Evolutionary conservation across 2,329 filamentous ascomycete species (phyloP), one percentile per base, ranked within the genome.

Genomic region (Nakataea oryzae): DNA sequence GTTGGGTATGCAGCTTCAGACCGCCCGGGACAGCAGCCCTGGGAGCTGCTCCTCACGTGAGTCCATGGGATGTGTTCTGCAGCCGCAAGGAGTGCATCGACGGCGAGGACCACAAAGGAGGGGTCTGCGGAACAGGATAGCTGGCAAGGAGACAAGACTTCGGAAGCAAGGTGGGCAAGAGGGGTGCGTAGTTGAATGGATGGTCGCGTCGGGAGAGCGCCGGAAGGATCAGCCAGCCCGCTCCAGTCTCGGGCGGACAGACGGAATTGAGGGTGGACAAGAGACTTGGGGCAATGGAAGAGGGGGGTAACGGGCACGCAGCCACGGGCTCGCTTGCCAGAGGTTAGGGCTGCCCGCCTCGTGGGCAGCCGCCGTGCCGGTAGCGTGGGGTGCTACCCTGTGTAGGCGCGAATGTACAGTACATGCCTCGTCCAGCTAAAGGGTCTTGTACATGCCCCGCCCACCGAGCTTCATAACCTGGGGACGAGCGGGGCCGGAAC

Each of bases 251-350:
- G 41, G 41, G 41, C 41, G 41, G 41, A 14, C 59, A 66, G 26
- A 64, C 34, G 9, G 62, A 60, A n/a, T 62, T 24, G 57, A 60
- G 11, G 26, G 59, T 17, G 29, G 41, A 47, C 17, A 50, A 41
- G 41, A n/a, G 21, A 7, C 17, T 50, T 50, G 41, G 41, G 41
- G 41, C 24, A 50, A 50, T 50, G 41, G 41, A n/a, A 50, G 17
- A 50, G 24, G n/a, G n/a, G n/a, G n/a, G 41, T 50, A 50, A 17
- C 41, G 11, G 41, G 41, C 24, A 50, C 41, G 8, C 41, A 8
- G 17, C 41, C 41, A n/a, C 41, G 4, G 17, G 41, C 21, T 9
- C 17, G 41, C 41, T 24, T n/a, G 21, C 41, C 21, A 17, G 14
- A 50, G 24, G 21, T 50, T 24, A n/a, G 41, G 41, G 41, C 24